A percentile compares a stretch with the other conserved stretches of the same genome.
phyloP scores from a whole-genome alignment of 176 grass and related monocot genomes.

The Thinopyrum elongatum region DNA sequence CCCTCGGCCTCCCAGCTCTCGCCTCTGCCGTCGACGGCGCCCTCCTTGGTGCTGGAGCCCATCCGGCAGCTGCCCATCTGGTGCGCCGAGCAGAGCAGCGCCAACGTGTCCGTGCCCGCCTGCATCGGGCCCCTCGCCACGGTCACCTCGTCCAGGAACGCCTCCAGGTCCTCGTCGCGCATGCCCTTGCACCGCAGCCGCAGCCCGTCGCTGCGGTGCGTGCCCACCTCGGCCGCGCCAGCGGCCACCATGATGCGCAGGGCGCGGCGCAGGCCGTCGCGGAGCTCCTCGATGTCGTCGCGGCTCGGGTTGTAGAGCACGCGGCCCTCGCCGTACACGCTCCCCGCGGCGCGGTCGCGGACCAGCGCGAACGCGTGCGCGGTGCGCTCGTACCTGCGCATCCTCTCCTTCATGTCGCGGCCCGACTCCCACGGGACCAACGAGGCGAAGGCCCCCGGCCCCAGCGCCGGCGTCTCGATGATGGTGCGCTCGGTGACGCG shows the following conservation, averaged over 20 bases:
- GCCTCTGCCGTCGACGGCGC: slow-evolving; percentile 57
- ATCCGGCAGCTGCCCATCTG: slow-evolving; percentile 96
- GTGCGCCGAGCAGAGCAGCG: slow-evolving; percentile 60
- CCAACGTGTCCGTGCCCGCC: slow-evolving; percentile 33
- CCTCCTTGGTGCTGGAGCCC: slow-evolving; percentile 38
- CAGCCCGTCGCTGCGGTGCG: slow-evolving; percentile 77
- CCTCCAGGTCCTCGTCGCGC: slow-evolving; percentile 52
- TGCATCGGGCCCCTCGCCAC: slow-evolving; percentile 33
- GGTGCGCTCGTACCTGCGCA: slow-evolving; percentile 66
- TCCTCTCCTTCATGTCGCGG: slow-evolving; percentile 64
- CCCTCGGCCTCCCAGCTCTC: slow-evolving; percentile 84
- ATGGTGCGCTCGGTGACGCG: slow-evolving; percentile 57
- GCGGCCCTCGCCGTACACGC: slow-evolving; percentile 48
- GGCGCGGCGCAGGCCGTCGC: slow-evolving; percentile 41
- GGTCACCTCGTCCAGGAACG: slow-evolving; percentile 60
- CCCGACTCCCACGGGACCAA: slow-evolving; percentile 74
- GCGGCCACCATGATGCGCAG: slow-evolving; percentile 72
- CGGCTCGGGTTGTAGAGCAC: slow-evolving; percentile 30
- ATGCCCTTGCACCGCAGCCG: slow-evolving; percentile 57
- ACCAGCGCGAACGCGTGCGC: slow-evolving; percentile 70
- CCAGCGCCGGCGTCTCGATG: slow-evolving; percentile 68
- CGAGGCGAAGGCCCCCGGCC: slow-evolving; percentile 48
- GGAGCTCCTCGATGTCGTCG: slow-evolving; percentile 55
- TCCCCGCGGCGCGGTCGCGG: slow-evolving; percentile 59
- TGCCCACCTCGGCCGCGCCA: slow-evolving; percentile 76